These are phyloP conservation scores for Fennellomyces sp. DNA, from an alignment of 371 early-diverging fungal species.

Conservation along the genomic window DNA sequence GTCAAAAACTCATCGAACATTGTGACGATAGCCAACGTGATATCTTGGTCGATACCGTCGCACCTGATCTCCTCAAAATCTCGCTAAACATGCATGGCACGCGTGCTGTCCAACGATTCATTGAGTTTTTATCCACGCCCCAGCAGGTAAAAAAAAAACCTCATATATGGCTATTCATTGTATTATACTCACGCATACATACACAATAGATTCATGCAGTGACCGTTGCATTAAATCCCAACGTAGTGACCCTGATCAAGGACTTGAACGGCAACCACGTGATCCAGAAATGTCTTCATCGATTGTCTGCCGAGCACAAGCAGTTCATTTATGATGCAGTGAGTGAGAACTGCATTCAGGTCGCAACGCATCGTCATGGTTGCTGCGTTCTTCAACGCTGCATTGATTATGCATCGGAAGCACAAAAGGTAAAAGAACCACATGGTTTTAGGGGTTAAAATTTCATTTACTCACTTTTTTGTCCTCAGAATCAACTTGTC, in stretches of 20 bases:
- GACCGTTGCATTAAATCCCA: slow-evolving; percentile 69
- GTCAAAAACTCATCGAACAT: slow-evolving; percentile 86
- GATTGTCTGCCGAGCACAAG: slow-evolving; percentile 70
- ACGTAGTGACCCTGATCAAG: slow-evolving; percentile 87
- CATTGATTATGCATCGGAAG: slow-evolving; percentile 81
- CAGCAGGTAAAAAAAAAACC: slow-evolving; percentile 59
- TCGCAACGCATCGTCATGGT: slow-evolving; percentile 96
- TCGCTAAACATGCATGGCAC: slow-evolving; percentile 97
- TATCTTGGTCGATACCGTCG: slow-evolving; percentile 69
- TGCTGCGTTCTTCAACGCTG: slow-evolving; percentile 98
- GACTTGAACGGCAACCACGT: slow-evolving; percentile 99
- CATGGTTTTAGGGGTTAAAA: too few relatives aligned
- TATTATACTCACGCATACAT: too few relatives aligned
- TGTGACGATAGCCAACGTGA: slow-evolving; percentile 78
- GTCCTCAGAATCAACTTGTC: slow-evolving; percentile 67
- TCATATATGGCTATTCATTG: too few relatives aligned
- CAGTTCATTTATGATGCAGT: slow-evolving; percentile 93
- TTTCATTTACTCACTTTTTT: too few relatives aligned
- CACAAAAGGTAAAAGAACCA: slow-evolving; percentile 61
- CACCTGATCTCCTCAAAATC: slow-evolving; percentile 77
- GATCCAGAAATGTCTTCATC: slow-evolving; percentile 94
- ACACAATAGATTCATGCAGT: slow-evolving; percentile 70
- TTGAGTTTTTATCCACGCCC: slow-evolving; percentile 77
- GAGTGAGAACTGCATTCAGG: slow-evolving; percentile 80
- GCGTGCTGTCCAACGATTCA: slow-evolving; percentile 93